A percentile compares a stretch with the other conserved stretches of the same genome.
These are phyloP conservation scores for Westerdykella aurantiaca DNA, from an alignment of 2,329 filamentous ascomycete genomes.

Conservation along the genomic window DNA sequence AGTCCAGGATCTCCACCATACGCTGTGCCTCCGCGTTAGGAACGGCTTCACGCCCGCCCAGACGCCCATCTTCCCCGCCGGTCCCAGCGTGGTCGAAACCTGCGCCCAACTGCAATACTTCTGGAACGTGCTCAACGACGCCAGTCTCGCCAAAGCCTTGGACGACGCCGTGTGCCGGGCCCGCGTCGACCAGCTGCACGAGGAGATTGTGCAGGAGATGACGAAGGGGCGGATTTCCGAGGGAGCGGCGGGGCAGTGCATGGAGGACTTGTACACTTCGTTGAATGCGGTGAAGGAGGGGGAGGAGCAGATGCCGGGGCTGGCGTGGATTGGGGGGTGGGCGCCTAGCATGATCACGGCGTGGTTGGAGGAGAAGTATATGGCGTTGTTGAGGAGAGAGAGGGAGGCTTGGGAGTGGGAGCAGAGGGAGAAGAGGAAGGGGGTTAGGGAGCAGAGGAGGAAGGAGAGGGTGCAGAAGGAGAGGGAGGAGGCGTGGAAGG, in stretches of 20 bases:
- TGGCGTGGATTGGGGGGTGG: conserved; percentile 19
- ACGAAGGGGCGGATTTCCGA: conserved; percentile 8
- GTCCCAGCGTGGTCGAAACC: conserved; percentile 12
- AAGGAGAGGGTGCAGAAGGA: not conserved
- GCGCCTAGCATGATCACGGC: conserved; percentile 22
- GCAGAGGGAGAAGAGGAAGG: not conserved
- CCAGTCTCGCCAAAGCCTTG: conserved; percentile 17
- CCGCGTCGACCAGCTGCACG: conserved; percentile 13
- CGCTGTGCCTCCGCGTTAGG: conserved; percentile 17
- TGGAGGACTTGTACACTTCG: conserved; percentile 12
- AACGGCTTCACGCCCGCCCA: conserved; percentile 19
- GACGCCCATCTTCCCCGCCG: conserved; percentile 8
- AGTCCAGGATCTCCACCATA: conserved; percentile 22
- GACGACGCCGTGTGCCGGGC: conserved; percentile 20
- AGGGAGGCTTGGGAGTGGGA: conserved; percentile 7
- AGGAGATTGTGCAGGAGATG: conserved; percentile 12
- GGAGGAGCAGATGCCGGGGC: conserved; percentile 12
- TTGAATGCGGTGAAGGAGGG: not conserved
- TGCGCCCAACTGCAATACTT: conserved; percentile 12
- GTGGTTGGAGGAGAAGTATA: conserved; percentile 24
- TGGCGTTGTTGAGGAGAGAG: conserved; percentile 17
- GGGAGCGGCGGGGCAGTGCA: conserved; percentile 9
- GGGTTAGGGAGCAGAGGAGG: conserved; percentile 6
- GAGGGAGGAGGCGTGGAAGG: conserved; percentile 1
- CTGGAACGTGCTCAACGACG: conserved; percentile 24